phyloP scores from a whole-genome alignment of 306 rosid species.

The Lablab purpureus region DNA sequence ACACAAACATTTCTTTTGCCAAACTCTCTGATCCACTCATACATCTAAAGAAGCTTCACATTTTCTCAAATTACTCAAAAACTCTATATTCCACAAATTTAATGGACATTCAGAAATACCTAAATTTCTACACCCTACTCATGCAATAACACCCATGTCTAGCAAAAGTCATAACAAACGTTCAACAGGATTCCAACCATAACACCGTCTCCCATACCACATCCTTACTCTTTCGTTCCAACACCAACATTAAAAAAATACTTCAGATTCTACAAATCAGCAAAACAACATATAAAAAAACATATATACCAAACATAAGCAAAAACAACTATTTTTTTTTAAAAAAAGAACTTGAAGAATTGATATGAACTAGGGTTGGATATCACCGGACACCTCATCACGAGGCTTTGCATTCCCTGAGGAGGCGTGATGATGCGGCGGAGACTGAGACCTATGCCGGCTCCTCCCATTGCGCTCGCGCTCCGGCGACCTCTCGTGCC shows the following conservation, averaged over 20 bases:
- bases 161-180: not conserved
- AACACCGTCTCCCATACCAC: not conserved
- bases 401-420: slow-evolving; percentile 55
- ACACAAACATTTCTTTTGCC: not conserved
- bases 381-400: slow-evolving; percentile 99
- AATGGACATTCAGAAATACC: slow-evolving; percentile 3
- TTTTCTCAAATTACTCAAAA: slow-evolving; percentile 18
- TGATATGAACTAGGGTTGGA: slow-evolving; percentile 60
- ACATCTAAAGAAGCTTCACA: not conserved
- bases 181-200: slow-evolving; percentile 7
- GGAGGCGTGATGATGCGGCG: slow-evolving; percentile 41
- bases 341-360: slow-evolving; percentile 20
- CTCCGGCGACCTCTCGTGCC: slow-evolving; percentile 62
- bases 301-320: slow-evolving; percentile 3
- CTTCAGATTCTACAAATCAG: slow-evolving; percentile 11
- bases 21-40: slow-evolving; percentile 21
- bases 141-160: not conserved
- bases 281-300: slow-evolving; percentile 12
- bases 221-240: slow-evolving; percentile 19
- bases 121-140: not conserved
- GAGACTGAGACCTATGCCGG: slow-evolving; percentile 66
- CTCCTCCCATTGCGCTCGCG: slow-evolving; percentile 55
- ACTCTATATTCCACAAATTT: slow-evolving; percentile 20
- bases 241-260: not conserved
- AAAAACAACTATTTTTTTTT: too few species aligned